Percentiles rank a stretch among this genome's conserved stretches.
phyloP scores from a whole-genome alignment of 208 protist species.

The Porcisia hertigi region DNA sequence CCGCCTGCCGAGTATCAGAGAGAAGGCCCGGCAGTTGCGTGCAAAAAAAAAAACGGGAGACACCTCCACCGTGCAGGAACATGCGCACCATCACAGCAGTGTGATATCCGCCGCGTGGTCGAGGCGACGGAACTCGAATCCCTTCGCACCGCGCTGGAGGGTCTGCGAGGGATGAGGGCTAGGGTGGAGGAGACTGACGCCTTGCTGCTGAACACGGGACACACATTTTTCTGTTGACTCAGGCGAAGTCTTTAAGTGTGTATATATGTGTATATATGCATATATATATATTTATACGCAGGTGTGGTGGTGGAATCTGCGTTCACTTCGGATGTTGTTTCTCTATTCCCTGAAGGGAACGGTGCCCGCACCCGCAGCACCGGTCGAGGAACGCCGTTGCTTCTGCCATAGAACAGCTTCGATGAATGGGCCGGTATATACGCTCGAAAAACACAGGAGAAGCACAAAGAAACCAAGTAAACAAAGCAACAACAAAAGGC shows the following conservation, averaged over 20 bases:
- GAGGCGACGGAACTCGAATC: not conserved
- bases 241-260: not conserved
- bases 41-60: not conserved
- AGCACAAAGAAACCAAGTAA: too few species aligned
- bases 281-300: too few species aligned
- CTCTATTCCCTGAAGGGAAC: not conserved
- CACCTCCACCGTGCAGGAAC: not conserved
- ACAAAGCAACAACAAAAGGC: not conserved
- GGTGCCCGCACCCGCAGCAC: not conserved
- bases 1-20: not conserved
- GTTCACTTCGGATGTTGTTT: not conserved
- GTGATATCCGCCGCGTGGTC: not conserved
- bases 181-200: slow-evolving; percentile 15
- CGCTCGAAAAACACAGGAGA: not conserved
- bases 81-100: not conserved
- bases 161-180: slow-evolving; percentile 6
- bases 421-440: not conserved
- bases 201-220: slow-evolving; percentile 10
- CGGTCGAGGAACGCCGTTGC: not conserved
- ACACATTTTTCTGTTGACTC: slow-evolving; percentile 11
- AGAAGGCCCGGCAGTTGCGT: not conserved
- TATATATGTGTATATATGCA: not conserved
- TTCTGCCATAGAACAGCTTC: not conserved
- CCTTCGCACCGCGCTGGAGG: slow-evolving; percentile 1
- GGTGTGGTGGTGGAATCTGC: too few species aligned